phyloP scores from a whole-genome alignment of 805 yeast species.

The Candida arabinofermentans region DNA sequence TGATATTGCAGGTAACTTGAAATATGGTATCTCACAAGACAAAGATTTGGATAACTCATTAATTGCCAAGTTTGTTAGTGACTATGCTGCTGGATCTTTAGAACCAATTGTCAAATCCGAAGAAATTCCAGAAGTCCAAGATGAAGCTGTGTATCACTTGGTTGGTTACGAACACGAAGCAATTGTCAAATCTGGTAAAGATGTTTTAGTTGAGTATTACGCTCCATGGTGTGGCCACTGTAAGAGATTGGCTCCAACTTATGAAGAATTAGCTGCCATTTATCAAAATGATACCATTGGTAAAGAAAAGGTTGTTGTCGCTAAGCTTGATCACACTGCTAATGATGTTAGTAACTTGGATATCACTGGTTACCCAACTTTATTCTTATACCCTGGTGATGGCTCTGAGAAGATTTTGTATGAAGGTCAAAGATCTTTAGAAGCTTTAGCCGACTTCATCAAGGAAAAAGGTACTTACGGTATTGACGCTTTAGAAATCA shows the following conservation, averaged over 20 bases:
- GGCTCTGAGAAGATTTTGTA: constrained; percentile 61
- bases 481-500: constrained; percentile 49
- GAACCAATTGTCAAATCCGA: constrained; percentile 79
- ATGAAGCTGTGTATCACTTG: constrained; percentile 59
- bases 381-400: constrained; percentile 85
- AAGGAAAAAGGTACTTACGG: constrained; percentile 60
- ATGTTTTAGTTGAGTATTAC: constrained; percentile 83
- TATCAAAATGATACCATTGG: constrained; percentile 49
- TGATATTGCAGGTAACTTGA: constrained; percentile 60
- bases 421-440: constrained; percentile 70
- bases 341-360: constrained; percentile 79
- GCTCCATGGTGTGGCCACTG: constrained; percentile 99
- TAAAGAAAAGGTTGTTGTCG: constrained; percentile 60
- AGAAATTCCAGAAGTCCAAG: constrained; percentile 80
- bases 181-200: constrained; percentile 58
- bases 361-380: constrained; percentile 89
- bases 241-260: constrained; percentile 83
- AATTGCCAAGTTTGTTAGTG: constrained; percentile 58
- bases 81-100: constrained; percentile 60
- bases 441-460: constrained; percentile 65
- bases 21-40: constrained; percentile 73
- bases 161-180: constrained; percentile 83
- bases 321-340: constrained; percentile 83
- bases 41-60: constrained; percentile 45
- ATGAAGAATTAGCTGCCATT: constrained; percentile 78